These are phyloP conservation scores for Aspergillus amoenus DNA, from an alignment of 2,329 filamentous ascomycete genomes.

Conservation along the genomic window DNA sequence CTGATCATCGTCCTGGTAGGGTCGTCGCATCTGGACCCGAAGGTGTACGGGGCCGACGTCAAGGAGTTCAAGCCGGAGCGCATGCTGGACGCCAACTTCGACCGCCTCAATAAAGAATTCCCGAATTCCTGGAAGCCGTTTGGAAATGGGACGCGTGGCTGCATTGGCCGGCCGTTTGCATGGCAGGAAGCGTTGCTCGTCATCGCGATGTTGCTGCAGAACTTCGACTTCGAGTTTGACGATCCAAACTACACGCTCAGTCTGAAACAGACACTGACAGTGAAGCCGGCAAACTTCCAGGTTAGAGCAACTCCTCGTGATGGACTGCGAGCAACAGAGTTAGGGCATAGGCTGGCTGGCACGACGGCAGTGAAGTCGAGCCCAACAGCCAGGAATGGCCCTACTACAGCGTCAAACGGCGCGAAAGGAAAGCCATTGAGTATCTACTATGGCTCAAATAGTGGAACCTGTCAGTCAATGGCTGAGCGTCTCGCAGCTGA, in stretches of 20 bases:
- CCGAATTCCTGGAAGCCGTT: conserved; percentile 69
- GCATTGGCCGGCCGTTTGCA: conserved; percentile 71
- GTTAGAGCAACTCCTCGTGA: not conserved
- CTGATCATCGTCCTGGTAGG: conserved; percentile 51
- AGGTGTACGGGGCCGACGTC: conserved; percentile 65
- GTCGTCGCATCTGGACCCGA: conserved; percentile 60
- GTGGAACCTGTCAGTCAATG: not conserved
- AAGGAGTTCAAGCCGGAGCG: conserved; percentile 67
- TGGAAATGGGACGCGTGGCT: conserved; percentile 68
- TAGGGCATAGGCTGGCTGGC: not conserved
- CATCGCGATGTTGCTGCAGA: conserved; percentile 65
- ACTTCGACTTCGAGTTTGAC: conserved; percentile 65
- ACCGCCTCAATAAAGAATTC: conserved; percentile 48
- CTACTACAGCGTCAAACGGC: not conserved
- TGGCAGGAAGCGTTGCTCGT: conserved; percentile 69
- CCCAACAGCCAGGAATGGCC: not conserved
- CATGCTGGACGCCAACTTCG: conserved; percentile 69
- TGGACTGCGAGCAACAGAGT: not conserved
- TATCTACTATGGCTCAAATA: not conserved
- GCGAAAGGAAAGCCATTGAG: not conserved
- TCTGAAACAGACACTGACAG: conserved; percentile 39
- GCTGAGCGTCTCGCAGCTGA: not conserved
- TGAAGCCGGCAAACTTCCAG: not conserved
- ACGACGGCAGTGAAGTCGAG: not conserved
- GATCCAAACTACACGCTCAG: conserved; percentile 51